These are phyloP conservation scores for Tephrocybe sp. DNA, from an alignment of 768 basidiomycete genomes.

Conservation along the genomic window DNA sequence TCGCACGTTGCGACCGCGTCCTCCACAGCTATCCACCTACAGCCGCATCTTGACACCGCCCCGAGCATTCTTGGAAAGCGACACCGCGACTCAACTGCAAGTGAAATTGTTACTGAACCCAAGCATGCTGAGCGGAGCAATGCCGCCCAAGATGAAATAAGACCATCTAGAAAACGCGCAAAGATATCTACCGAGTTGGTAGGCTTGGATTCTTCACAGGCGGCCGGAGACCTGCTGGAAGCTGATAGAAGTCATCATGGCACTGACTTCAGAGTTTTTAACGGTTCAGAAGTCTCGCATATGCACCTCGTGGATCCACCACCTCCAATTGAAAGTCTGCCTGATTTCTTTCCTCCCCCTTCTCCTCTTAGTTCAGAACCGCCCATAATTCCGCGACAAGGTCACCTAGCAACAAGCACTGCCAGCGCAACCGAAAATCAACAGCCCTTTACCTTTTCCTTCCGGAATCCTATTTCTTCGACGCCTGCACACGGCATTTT, in stretches of 20 bases:
- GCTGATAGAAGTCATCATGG: constrained; percentile 20
- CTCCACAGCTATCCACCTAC: constrained; percentile 8
- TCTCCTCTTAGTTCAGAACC: constrained; percentile 30
- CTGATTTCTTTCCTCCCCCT: constrained; percentile 46
- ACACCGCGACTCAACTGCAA: constrained; percentile 49
- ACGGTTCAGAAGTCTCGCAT: constrained; percentile 34
- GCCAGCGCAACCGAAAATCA: constrained; percentile 53
- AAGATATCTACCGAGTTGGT: constrained; percentile 27
- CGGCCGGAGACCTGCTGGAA: constrained; percentile 13
- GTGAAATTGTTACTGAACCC: constrained; percentile 40
- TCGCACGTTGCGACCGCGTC: neutral
- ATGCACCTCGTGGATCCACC: constrained; percentile 39
- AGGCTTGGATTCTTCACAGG: neutral
- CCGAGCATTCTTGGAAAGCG: constrained; percentile 64
- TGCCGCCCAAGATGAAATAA: constrained; percentile 33
- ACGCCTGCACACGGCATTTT: constrained; percentile 47
- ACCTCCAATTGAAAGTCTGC: constrained; percentile 50
- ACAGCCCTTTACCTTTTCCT: constrained; percentile 51
- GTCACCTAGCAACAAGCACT: constrained; percentile 37
- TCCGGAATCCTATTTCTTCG: constrained; percentile 44
- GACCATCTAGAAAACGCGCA: constrained; percentile 53
- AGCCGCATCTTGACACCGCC: constrained; percentile 38
- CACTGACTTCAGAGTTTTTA: constrained; percentile 48
- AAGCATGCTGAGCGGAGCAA: constrained; percentile 36
- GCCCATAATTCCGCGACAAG: constrained; percentile 12